Base-by-base conservation (phyloP, 345 rosid species). In the Sonneratia caseolaris region DNA sequence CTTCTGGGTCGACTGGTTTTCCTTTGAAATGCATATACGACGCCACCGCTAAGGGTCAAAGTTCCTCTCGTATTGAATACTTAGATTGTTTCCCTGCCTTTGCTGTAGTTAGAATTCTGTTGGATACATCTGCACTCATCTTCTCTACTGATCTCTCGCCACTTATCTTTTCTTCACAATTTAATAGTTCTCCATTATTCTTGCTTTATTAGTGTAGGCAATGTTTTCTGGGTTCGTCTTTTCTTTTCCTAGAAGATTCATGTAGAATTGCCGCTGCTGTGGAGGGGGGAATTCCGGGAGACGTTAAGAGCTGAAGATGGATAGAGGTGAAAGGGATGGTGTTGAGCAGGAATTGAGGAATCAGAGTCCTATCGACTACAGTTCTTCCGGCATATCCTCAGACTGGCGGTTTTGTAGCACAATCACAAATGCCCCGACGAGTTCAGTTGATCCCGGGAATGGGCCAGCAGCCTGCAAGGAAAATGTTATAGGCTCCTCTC, bases 331-430 rank as follows among this genome's bases (percentile, higher is more conserved):
- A 72, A 85, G 81, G 77, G 93, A 88, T 67, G 84, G 87, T 67
- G 74, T 77, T 77, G 87, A 86, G 76, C 71, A 76, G 32, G 91
- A 84, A 27, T 86, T 83, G 83, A 86, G 91, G 72, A 78, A 76
- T 77, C 83, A 77, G 72, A 78, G 77, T 73, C 71, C 74, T 71
- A 61, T 70, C 57, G 80, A 75, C 81, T 84, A 84, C 81, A 86
- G 74, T 78, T 80, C 88, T 0, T 45, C 84, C 69, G 70, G 76
- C 76, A 75, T 81, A 70, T 55, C 91, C 48, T 68, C 76, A 12
- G 97, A 88, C 70, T 89, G 97, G 97, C 79, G 77, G 76, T 83
- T 87, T 79, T 72, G 83, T 68, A 59, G 77, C 76, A 75, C 86
- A 70, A 83, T 84, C 2, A 64, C 84, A 35, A 86, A 78, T 83